Conservation (phyloP, 305 asterid genomes). For the Rubia peregrina region DNA sequence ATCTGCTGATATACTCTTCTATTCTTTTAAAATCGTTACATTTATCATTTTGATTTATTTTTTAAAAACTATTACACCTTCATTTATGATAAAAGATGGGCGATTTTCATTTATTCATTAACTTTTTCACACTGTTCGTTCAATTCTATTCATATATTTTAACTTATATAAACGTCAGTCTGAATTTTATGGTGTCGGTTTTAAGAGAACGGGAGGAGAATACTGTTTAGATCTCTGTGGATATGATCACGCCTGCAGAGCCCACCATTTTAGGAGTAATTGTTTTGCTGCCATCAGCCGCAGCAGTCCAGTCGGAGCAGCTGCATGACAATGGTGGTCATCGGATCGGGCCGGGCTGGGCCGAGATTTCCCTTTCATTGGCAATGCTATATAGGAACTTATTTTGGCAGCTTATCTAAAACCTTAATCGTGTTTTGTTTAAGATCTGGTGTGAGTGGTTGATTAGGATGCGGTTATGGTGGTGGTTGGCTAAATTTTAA, state of each 20-base stretch:
- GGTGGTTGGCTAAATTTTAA: too few relatives aligned
- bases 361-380: conserved; percentile 5
- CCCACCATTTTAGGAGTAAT: conserved; percentile 10
- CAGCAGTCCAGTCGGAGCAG: not conserved
- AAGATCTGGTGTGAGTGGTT: not conserved
- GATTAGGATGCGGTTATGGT: not conserved
- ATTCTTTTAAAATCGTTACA: too few relatives aligned
- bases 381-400: not conserved
- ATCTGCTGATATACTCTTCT: too few relatives aligned
- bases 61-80: too few relatives aligned
- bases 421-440: not conserved
- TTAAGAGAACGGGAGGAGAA: too few relatives aligned
- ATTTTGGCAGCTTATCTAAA: not conserved
- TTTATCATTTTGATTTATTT: too few relatives aligned
- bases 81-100: too few relatives aligned
- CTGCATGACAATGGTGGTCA: not conserved
- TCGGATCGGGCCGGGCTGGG: not conserved
- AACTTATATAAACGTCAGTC: too few relatives aligned
- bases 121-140: too few relatives aligned
- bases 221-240: conserved; percentile 13
- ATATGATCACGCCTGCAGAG: conserved; percentile 19
- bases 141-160: too few relatives aligned
- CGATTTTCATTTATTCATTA: too few relatives aligned
- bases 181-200: too few relatives aligned
- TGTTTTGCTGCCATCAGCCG: not conserved